A percentile compares a stretch with the other conserved stretches of the same genome.
phyloP scores from a whole-genome alignment of 2,329 filamentous ascomycete genomes.

The Hymenotorrendiella dingleyae region DNA sequence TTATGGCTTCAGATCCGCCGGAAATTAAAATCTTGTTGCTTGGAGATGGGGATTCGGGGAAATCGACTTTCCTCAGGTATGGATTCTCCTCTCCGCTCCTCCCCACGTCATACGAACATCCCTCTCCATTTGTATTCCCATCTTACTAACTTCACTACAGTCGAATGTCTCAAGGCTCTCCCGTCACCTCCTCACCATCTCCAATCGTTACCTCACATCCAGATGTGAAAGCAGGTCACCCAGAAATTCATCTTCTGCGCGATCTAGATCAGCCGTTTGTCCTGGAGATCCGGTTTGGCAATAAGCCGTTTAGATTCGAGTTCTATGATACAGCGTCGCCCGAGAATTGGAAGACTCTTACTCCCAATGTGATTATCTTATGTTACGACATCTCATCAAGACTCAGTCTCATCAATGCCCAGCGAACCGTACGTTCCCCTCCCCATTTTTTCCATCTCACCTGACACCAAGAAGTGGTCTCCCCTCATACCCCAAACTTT shows the following conservation, averaged over 20 bases:
- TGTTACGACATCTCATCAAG: conserved; percentile 59
- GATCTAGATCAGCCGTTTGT: conserved; percentile 56
- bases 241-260: conserved; percentile 23
- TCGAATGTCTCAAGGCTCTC: conserved; percentile 42
- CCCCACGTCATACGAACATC: background rate
- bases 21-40: conserved; percentile 49
- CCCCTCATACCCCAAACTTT: conserved; percentile 40
- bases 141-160: conserved; percentile 30
- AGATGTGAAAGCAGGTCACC: too few relatives aligned
- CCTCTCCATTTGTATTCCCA: background rate
- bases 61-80: conserved; percentile 57
- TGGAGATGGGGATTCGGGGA: conserved; percentile 55
- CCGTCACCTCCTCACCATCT: background rate
- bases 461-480: conserved; percentile 1
- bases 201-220: background rate
- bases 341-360: conserved; percentile 52
- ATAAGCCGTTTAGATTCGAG: conserved; percentile 45
- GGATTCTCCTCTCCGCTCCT: conserved; percentile 25
- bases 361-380: conserved; percentile 51
- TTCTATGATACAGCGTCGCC: conserved; percentile 56
- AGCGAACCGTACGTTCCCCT: conserved; percentile 42
- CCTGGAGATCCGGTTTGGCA: conserved; percentile 46
- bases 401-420: conserved; percentile 51
- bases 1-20: conserved; percentile 3
- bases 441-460: conserved; percentile 1